Evolutionary conservation across 1,139 yeast genomes (phyloP).

Genomic region (Yamadazyma conglobata): DNA sequence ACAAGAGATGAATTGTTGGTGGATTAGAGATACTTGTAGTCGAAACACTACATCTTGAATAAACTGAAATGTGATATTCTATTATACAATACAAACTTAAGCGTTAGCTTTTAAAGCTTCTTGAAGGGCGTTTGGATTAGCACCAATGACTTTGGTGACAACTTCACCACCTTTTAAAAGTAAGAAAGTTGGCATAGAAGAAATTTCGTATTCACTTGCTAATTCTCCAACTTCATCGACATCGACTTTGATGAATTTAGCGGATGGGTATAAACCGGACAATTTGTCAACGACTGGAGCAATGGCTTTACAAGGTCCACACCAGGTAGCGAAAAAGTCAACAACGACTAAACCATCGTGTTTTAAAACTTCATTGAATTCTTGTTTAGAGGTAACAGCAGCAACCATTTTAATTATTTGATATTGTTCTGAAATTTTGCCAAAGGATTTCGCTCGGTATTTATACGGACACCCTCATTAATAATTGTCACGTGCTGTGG

Average conservation of each 20-base stretch:
- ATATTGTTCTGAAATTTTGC: conserved; percentile 1
- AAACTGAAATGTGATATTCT: background rate
- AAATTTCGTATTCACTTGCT: conserved; percentile 70
- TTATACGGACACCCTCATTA: conserved; percentile 4
- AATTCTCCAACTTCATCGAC: conserved; percentile 61
- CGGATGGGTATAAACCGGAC: conserved; percentile 41
- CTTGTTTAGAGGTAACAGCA: conserved; percentile 31
- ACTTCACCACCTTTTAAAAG: conserved; percentile 75
- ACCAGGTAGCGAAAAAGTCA: conserved; percentile 89
- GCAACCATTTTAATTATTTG: conserved; percentile 30
- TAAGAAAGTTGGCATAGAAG: conserved; percentile 87
- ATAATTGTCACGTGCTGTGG: conserved; percentile 10
- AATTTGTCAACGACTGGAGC: conserved; percentile 75
- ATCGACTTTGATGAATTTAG: conserved; percentile 62
- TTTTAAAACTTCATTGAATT: conserved; percentile 58
- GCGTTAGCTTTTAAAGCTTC: conserved; percentile 58
- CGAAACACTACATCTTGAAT: background rate
- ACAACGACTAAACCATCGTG: conserved; percentile 65
- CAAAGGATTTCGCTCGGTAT: background rate
- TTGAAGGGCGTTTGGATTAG: conserved; percentile 80
- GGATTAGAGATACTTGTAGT: no score
- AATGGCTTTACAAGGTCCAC: conserved; percentile 90
- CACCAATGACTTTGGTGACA: conserved; percentile 78
- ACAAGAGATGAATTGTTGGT: no score
- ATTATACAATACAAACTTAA: conserved; percentile 21